These are phyloP conservation scores for Aspergillus saccharolyticus DNA, from an alignment of 495 filamentous ascomycete genomes.

Conservation along the genomic window DNA sequence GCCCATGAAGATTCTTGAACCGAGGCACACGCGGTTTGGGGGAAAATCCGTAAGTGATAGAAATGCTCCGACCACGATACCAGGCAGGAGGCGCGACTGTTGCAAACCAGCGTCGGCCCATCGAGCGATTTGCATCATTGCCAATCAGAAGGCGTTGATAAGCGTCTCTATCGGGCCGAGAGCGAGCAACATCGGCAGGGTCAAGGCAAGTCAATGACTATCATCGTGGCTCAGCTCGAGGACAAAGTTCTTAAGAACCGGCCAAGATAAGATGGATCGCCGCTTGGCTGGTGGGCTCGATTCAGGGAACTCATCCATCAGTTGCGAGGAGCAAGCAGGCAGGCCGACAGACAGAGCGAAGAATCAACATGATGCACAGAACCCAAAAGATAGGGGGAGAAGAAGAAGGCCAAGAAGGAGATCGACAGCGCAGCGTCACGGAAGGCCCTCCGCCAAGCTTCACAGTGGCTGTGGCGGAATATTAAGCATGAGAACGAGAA, in stretches of 20 bases:
- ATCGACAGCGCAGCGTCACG: constrained; percentile 31
- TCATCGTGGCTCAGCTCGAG: background rate
- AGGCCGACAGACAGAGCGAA: too few relatives aligned
- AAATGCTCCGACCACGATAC: background rate
- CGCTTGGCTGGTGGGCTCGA: background rate
- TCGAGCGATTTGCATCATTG: background rate
- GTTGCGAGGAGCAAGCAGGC: too few relatives aligned
- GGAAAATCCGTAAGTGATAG: background rate
- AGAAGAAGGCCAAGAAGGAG: constrained; percentile 28
- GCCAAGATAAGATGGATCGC: background rate
- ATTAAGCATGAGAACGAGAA: background rate
- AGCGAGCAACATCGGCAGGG: background rate
- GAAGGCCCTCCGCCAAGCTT: constrained; percentile 38
- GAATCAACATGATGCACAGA: too few relatives aligned
- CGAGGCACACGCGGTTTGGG: background rate
- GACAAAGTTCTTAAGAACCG: background rate
- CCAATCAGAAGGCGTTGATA: background rate
- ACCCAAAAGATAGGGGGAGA: background rate
- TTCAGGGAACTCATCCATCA: background rate
- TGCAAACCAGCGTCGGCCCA: background rate
- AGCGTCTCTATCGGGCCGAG: background rate
- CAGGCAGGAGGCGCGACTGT: background rate
- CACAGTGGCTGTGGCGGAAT: constrained; percentile 22
- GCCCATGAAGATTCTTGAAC: background rate
- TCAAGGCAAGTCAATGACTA: background rate